Evolutionary conservation across 331 rosid species (phyloP), one percentile per base, ranked within the genome.

Genomic region (Dryas integrifolia): DNA sequence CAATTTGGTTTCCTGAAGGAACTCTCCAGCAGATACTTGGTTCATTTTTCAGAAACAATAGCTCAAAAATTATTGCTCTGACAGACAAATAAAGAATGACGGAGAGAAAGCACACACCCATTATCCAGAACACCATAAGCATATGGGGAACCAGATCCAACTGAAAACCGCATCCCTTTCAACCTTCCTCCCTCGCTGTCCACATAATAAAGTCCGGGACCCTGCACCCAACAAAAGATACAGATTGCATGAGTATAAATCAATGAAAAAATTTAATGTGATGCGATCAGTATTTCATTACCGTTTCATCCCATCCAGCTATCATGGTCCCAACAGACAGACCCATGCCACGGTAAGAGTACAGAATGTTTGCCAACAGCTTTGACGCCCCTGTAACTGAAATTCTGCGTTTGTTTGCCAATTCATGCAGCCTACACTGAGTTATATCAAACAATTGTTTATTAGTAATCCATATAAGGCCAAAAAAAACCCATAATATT

Each of bases 281-380:
- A 14, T 10, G 7, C 4, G 56, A 48, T 58, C 52, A 16, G 6
- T 9, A 50, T 70, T n/a, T 49, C 30, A 58, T 74, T 95, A 95
- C 98, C 82, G 96, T 95, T 69, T 92, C 99, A 67, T 92, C 97
- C 99, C 99, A 95, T 78, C 99, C 99, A 67, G 99, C 99, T 26
- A 92, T 95, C 99, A 95, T 95, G 81, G 97, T 95, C 61, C 99
- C 99, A 49, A 95, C 96, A 72, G 97, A 95, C 47, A 95, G 83
- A 62, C 96, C 99, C 99, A 95, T 92, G 73, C 99, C 97, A 39
- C 93, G 96, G 74, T 92, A 95, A 58, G 97, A 95, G 90, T 89
- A 95, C 39, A 95, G 79, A 82, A 95, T 95, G 81, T 94, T 94
- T 26, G 97, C 97, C 77, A 94, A 85, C 51, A 94, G 82, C 86